Evolutionary conservation across 2,329 filamentous ascomycete genomes (phyloP).

Genomic region (Pseudocercospora fuligena): DNA sequence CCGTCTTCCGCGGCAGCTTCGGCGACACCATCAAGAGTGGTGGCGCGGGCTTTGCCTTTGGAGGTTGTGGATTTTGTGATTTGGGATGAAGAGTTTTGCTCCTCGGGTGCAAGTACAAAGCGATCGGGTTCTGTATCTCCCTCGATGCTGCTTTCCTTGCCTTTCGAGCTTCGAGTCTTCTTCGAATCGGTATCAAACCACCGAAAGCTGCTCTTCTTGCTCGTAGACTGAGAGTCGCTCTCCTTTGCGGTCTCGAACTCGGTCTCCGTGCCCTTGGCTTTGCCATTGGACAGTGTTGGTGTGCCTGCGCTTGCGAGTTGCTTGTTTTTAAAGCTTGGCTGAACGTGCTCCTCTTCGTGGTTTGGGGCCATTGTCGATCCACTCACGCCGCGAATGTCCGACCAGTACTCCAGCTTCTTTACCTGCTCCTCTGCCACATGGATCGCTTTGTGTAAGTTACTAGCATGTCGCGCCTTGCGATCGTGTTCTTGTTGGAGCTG

Average conservation of each 20-base stretch:
- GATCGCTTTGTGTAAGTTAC: slow-evolving; percentile 74
- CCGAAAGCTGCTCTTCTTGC: slow-evolving; percentile 22
- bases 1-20: slow-evolving; percentile 20
- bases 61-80: slow-evolving; percentile 19
- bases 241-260: background rate
- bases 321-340: slow-evolving; percentile 33
- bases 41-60: slow-evolving; percentile 27
- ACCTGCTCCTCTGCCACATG: slow-evolving; percentile 81
- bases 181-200: slow-evolving; percentile 28
- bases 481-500: slow-evolving; percentile 51
- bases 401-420: slow-evolving; percentile 83
- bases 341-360: slow-evolving; percentile 19
- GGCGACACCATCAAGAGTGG: slow-evolving; percentile 25
- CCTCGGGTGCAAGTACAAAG: slow-evolving; percentile 26
- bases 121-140: slow-evolving; percentile 26
- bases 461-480: slow-evolving; percentile 53
- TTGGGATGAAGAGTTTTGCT: slow-evolving; percentile 18
- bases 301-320: slow-evolving; percentile 24
- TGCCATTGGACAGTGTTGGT: slow-evolving; percentile 4
- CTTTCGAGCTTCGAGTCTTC: slow-evolving; percentile 22
- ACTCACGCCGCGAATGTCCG: slow-evolving; percentile 61
- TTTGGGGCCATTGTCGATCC: slow-evolving; percentile 23
- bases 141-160: slow-evolving; percentile 20
- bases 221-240: slow-evolving; percentile 13
- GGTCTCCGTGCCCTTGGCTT: background rate